Evolutionary conservation across 257 asterid species (phyloP).

Genomic region (Fraxinus anomala): DNA sequence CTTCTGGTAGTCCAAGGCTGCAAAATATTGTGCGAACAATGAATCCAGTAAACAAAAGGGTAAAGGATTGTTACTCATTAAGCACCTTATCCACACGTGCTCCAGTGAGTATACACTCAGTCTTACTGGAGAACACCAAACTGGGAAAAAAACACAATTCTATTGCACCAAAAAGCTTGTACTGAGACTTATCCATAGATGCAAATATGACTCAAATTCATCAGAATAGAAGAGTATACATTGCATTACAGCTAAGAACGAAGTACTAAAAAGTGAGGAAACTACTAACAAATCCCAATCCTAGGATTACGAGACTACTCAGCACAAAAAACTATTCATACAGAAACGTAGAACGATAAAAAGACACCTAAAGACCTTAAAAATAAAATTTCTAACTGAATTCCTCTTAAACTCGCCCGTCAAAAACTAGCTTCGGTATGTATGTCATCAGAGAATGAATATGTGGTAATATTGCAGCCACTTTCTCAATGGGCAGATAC

Average conservation of each 20-base stretch:
- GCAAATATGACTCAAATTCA: not conserved
- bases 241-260: not conserved
- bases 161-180: not conserved
- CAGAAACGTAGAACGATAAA: not conserved
- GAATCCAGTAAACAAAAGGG: not conserved
- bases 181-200: not conserved
- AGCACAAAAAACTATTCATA: not conserved
- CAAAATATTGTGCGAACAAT: not conserved
- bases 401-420: not conserved
- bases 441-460: not conserved
- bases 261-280: not conserved
- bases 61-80: not conserved
- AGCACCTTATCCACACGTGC: not conserved
- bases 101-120: not conserved
- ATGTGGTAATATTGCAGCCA: slow-evolving; percentile 6
- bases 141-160: not conserved
- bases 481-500: not conserved
- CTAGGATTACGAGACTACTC: not conserved
- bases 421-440: not conserved
- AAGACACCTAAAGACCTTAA: not conserved
- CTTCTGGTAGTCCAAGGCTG: not conserved
- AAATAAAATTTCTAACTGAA: not conserved
- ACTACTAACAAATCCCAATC: not conserved
- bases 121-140: not conserved
- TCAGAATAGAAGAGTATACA: not conserved